A percentile compares a stretch with the other conserved stretches of the same genome.
Evolutionary conservation across 2,329 filamentous ascomycete species (phyloP).

Genomic region (Microcyclosporella mali): DNA sequence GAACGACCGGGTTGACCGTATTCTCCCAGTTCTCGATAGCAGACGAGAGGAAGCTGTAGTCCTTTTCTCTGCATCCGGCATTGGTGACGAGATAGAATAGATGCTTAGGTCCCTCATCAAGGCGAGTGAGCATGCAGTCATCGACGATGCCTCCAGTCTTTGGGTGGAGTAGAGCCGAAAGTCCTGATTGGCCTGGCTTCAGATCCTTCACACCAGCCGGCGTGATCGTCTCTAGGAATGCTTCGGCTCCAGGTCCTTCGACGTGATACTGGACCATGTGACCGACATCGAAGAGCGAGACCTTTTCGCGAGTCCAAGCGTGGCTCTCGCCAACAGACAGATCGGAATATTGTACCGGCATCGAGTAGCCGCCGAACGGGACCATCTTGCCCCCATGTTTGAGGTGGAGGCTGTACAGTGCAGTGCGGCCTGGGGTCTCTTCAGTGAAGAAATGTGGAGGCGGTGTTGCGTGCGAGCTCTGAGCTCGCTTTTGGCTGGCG

Average conservation of each 20-base stretch:
- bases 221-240: conserved; percentile 78
- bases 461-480: conserved; percentile 25
- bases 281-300: conserved; percentile 89
- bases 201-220: conserved; percentile 66
- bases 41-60: conserved; percentile 66
- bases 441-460: conserved; percentile 28
- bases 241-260: conserved; percentile 69
- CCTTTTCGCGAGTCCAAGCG: conserved; percentile 78
- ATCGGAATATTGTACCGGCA: conserved; percentile 84
- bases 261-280: conserved; percentile 93
- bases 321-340: conserved; percentile 78
- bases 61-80: conserved; percentile 84
- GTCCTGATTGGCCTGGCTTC: conserved; percentile 62
- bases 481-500: conserved; percentile 17
- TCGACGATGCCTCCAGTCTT: conserved; percentile 86
- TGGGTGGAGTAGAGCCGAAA: conserved; percentile 77
- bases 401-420: conserved; percentile 72
- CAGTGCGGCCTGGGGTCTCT: conserved; percentile 46
- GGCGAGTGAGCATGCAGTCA: conserved; percentile 81
- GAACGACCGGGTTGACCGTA: conserved; percentile 38
- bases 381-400: conserved; percentile 85
- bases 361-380: conserved; percentile 85
- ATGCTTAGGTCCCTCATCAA: conserved; percentile 47
- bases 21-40: conserved; percentile 60
- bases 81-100: conserved; percentile 93